Base-by-base conservation (phyloP, 1,284 basidiomycete genomes). In the Chiua sp. region DNA sequence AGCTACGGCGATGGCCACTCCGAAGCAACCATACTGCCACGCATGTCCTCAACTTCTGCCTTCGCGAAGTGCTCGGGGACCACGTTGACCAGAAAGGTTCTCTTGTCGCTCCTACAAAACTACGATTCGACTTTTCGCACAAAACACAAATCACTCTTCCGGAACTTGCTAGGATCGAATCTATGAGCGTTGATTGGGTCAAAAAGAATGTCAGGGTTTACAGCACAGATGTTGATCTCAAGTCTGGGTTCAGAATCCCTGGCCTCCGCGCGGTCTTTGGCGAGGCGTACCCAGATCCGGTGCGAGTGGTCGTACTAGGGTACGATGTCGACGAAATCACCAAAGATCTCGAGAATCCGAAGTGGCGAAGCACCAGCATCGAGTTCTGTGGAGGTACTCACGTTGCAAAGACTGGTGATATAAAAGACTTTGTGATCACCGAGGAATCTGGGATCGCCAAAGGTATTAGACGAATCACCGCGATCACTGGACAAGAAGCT, bases 351-450 rank as follows among this genome's bases (percentile, higher is more conserved):
- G 86, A 90, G 69, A 96, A 97, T 77, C 86, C 90, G 8, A 93
- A 92, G 77, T 99, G 97, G 97, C 80, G 91, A 50, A 79, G 78
- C 30, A 98, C 96, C 11, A 96, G 93, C 75, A 87, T 98, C 66
- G 98, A 99, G 78, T 98, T 99, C 74, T 99, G 97, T 76, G 97
- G 97, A 78, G 97, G 97, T 76, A 99, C 98, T 0, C 97, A 99
- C 74, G 98, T 99, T 57, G 85, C 87, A 32, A 93, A 91, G 78
- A 99, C 97, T 0, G 94, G 96, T 30, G 95, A 97, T 67, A 99
- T 99, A 82, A 94, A 96, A 75, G 89, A 94, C 72, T 92, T 99
- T 73, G 90, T 98, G 55, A 91, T 99, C 65, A 90, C 87, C 32
- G 97, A 99, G 73, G 98, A 99, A 77, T 92, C 92, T 10, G 96